Conservation (phyloP, 139 green algal species). For the Picochlorum sp. region DNA sequence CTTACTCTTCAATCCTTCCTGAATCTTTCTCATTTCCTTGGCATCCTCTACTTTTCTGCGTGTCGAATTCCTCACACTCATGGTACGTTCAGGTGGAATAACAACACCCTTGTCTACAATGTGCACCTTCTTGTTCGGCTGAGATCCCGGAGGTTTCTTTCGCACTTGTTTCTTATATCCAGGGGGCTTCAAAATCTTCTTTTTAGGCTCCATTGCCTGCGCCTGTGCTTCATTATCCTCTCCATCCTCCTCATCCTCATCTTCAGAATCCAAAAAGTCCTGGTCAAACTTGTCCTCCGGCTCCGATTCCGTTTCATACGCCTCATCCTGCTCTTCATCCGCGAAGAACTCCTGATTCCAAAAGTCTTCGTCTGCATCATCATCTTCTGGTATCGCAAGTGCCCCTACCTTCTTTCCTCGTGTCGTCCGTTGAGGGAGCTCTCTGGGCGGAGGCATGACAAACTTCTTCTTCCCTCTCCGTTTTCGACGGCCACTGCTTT, state of each 20-base stretch:
- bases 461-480: not conserved
- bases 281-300: slow-evolving; percentile 60
- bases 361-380: slow-evolving; percentile 71
- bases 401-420: slow-evolving; percentile 36
- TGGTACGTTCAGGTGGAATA: slow-evolving; percentile 13
- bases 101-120: not conserved
- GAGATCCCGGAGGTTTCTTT: slow-evolving; percentile 1
- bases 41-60: slow-evolving; percentile 41
- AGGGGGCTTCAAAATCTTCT: slow-evolving; percentile 38
- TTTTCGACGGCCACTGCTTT: not conserved
- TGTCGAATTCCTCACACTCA: slow-evolving; percentile 43
- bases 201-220: slow-evolving; percentile 10
- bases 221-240: slow-evolving; percentile 21
- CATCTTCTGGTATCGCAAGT: slow-evolving; percentile 17
- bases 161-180: slow-evolving; percentile 18
- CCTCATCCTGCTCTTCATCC: slow-evolving; percentile 57
- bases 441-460: slow-evolving; percentile 21
- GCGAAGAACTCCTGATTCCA: slow-evolving; percentile 73
- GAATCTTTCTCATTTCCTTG: slow-evolving; percentile 28
- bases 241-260: slow-evolving; percentile 30
- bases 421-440: slow-evolving; percentile 37
- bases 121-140: slow-evolving; percentile 1
- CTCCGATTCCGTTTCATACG: slow-evolving; percentile 56
- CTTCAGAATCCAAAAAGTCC: slow-evolving; percentile 68
- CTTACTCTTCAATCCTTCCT: slow-evolving; percentile 16